A percentile compares a stretch with the other conserved stretches of the same genome.
Evolutionary conservation across 2,329 filamentous ascomycete species (phyloP).

Genomic region (Fusarium continuum): DNA sequence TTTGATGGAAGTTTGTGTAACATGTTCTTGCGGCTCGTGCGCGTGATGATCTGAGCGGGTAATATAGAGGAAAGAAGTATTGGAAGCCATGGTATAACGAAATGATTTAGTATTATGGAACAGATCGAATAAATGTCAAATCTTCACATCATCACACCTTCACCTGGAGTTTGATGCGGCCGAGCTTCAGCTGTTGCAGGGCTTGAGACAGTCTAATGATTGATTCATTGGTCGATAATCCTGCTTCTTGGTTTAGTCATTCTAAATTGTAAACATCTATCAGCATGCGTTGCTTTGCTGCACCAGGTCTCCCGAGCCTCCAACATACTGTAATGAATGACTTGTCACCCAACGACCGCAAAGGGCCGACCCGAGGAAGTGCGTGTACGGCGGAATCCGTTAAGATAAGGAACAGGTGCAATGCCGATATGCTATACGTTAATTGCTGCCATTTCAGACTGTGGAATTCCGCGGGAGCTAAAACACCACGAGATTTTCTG

Average conservation of each 20-base stretch:
- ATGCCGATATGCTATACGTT: background rate
- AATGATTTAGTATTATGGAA: background rate
- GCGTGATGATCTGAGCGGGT: background rate
- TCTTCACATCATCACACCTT: background rate
- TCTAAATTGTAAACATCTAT: conserved; percentile 8
- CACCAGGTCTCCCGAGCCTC: conserved; percentile 1
- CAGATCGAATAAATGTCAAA: background rate
- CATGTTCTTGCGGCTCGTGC: background rate
- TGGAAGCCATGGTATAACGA: background rate
- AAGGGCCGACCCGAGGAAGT: conserved; percentile 27
- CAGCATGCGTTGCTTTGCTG: background rate
- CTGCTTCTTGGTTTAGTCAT: conserved; percentile 15
- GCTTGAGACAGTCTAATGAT: background rate
- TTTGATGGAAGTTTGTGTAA: background rate
- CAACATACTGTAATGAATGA: too few relatives aligned
- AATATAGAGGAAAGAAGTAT: background rate
- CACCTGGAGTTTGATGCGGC: background rate
- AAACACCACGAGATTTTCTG: conserved; percentile 4
- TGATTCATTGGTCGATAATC: background rate
- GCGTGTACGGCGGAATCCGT: background rate
- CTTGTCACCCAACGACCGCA: conserved; percentile 6
- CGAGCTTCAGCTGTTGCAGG: background rate
- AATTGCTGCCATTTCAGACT: background rate
- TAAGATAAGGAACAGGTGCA: background rate
- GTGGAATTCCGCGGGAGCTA: background rate